Conservation (phyloP, 2,329 filamentous ascomycete species). For the Diaporthe ilicicola region DNA sequence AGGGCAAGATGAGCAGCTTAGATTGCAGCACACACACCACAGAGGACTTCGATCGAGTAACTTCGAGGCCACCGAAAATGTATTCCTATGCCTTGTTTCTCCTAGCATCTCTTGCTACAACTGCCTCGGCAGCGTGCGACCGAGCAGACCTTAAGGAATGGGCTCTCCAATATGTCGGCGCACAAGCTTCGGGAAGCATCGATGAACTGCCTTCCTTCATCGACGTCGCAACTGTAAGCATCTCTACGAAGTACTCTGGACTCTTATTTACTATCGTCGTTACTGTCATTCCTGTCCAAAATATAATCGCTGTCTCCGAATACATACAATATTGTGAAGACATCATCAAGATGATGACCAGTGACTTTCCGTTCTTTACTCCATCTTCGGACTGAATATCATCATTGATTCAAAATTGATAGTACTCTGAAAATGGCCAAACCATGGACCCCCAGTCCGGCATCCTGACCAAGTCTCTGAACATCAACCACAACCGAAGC, state of each 20-base stretch:
- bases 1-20: not conserved
- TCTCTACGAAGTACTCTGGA: not conserved
- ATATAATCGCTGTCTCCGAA: too few relatives aligned
- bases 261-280: fast-evolving
- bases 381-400: too few relatives aligned
- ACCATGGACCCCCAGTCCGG: slow-evolving; percentile 32
- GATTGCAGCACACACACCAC: not conserved
- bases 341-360: too few relatives aligned
- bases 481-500: slow-evolving; percentile 39
- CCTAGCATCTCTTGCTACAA: slow-evolving; percentile 8
- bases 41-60: not conserved
- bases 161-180: slow-evolving; percentile 10
- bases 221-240: slow-evolving; percentile 6
- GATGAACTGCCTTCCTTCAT: slow-evolving; percentile 12
- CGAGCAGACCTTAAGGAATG: not conserved
- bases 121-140: not conserved
- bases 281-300: fast-evolving
- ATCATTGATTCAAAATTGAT: not conserved
- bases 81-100: slow-evolving; percentile 1
- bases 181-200: slow-evolving; percentile 2
- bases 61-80: not conserved
- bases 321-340: not conserved
- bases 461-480: slow-evolving; percentile 37
- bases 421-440: slow-evolving; percentile 36
- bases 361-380: not conserved